Base-by-base conservation (phyloP, 257 asterid species). In the Asclepias syriaca region DNA sequence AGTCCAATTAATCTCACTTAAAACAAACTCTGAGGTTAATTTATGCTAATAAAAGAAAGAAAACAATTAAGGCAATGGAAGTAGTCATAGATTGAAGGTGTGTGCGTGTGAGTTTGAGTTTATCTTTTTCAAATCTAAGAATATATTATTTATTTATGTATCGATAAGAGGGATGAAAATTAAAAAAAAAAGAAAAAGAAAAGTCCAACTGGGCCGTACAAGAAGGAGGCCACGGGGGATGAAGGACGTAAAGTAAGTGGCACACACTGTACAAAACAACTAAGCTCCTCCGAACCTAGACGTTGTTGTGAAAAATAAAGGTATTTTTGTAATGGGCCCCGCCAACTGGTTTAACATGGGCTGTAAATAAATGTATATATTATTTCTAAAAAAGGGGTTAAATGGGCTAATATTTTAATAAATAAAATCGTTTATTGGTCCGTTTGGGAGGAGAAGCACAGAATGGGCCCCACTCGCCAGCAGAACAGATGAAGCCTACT, bases 231-330 rank as follows among this genome's bases (percentile, higher is more conserved):
- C 32, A n/a, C 21, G 63, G 50, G 55, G 3, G 54, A 0, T 49
- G 54, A n/a, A 15, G 19, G 18, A 18, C 58, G 58, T 54, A 54
- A 19, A 54, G 59, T 19, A 19, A 27, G 76, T 67, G 71, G 53
- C 51, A 21, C 16, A 1, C 53, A 56, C 16, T 21, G 56, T 53
- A 9, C 59, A 71, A 14, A 67, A 75, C 77, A 75, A 67, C 75
- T 75, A 73, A 72, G 84, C 80, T 22, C 40, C 84, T 49, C 40
- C 73, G 81, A 76, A 80, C 78, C 78, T 72, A 57, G 83, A 72
- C 83, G 56, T 61, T 40, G 9, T 72, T 14, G 15, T n/a, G 32
- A 11, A 75, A 68, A 69, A 21, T 34, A 34, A 34, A 6, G 48
- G 16, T 7, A 4, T 45, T 14, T 2, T 6, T 43, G 53, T n/a